Evolutionary conservation across 805 yeast genomes (phyloP), one percentile per base, ranked within the genome.

Genomic region (Pichia deserticola): DNA sequence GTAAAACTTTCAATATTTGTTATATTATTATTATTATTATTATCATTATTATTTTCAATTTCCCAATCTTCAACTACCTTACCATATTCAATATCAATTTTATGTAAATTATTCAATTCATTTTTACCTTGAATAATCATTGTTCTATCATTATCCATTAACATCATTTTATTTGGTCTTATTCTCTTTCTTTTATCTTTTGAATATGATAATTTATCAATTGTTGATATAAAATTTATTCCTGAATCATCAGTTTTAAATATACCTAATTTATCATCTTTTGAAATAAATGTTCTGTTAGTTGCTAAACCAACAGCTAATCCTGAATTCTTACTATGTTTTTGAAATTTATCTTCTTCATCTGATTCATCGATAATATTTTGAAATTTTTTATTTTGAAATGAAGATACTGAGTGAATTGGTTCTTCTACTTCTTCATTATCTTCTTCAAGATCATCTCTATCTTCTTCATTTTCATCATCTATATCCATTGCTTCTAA

Each of bases 1-100:
- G 84, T 85, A 62, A 81, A 82, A 33, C 76, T 72, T 15, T 76
- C 77, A 32, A 82, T 71, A 20, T 80, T 72, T n/a, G n/a, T n/a
- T n/a, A n/a, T n/a, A n/a, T n/a, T n/a, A n/a, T n/a, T n/a, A n/a
- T n/a, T n/a, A n/a, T n/a, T n/a, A 7, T 73, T 54, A 29, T 67
- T 67, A 3, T 44, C 43, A 11, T 55, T 49, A 37, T 60, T 57
- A 29, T 71, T 73, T 27, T 63, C 59, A 25, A 85, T 72, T 36
- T 75, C 68, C 93, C 95, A 89, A 61, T 87, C 93, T 62, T 89
- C 96, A n/a, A 89, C 84, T 47, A 89, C 75, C 60, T 82, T 72
- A 12, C 96, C 97, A 50, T 80, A 75, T 60, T 78, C 85, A 44
- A 89, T 66, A 68, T 89, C 97, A 89, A 89, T 77, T 56, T 79